Percentiles rank a stretch among this genome's conserved stretches.
Conservation (phyloP, 192 early-diverging fungal genomes). For the Backusella parvicylindrica region DNA sequence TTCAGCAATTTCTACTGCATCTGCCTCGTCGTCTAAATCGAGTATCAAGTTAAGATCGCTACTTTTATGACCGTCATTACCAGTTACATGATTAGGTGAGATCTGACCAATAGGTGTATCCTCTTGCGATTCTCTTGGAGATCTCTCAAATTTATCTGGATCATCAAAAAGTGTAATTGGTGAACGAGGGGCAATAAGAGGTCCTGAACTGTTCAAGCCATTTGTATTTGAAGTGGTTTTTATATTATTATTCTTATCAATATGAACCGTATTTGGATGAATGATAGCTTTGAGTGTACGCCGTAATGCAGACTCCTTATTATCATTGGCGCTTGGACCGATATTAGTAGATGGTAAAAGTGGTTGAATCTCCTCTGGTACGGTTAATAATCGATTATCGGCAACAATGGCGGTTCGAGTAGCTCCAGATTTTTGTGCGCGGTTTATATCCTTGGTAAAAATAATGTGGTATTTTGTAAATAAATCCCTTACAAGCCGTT, state of each 20-base stretch:
- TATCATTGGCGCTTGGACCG: neutral
- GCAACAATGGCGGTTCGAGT: neutral
- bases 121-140: neutral
- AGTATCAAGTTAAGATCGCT: neutral
- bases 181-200: neutral
- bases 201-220: neutral
- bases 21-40: neutral
- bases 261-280: neutral
- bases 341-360: neutral
- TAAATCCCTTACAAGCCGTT: constrained; percentile 43
- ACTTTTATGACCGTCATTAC: neutral
- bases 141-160: neutral
- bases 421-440: neutral
- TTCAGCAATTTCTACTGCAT: neutral
- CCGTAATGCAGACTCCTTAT: neutral
- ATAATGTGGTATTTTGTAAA: constrained; percentile 38
- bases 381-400: neutral
- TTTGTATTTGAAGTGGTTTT: neutral
- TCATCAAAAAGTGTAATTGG: constrained; percentile 1
- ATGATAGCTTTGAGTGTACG: neutral
- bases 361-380: neutral
- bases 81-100: neutral
- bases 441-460: constrained; percentile 24
- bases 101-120: neutral
- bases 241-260: neutral